Base-by-base conservation (phyloP, 2,329 filamentous ascomycete species). In the Claviceps arundinis region DNA sequence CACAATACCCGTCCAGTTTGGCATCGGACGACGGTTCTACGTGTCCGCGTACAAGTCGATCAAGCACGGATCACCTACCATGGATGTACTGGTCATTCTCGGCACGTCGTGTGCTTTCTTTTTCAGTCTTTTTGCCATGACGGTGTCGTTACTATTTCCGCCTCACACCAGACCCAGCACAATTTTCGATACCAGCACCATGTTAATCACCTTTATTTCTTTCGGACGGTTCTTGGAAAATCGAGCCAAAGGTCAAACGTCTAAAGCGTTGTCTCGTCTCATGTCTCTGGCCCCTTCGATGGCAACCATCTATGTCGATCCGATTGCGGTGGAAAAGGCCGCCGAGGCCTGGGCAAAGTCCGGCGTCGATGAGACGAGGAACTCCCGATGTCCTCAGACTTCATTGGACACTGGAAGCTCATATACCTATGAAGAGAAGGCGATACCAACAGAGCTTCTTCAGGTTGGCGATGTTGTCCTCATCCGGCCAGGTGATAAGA, bases 201-300 rank as follows among this genome's bases (percentile, higher is more conserved):
- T 97, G 93, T 76, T 98, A 50, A 90, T 98, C 66, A 95, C 89
- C 0, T 97, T 98, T 65, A 89, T 96, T 66, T 89, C 86, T 1
- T 71, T 98, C 2, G 89, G 93, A 4, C 84, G 93, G 38, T 98
- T 86, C 71, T 71, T 98, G 17, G 93, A 98, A 69, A 98, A 97
- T 64, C 76, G 84, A 17, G 93, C 93, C 50, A 98, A 97, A 71
- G 93, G 93, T 0, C 88, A 97, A 69, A 98, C 93, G 0, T 96
- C 90, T 5, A 93, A 88, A 64, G 93, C 93, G 0, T 77, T 98
- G 2, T 97, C 91, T 7, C 80, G 84, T 24, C 80, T 98, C 37
- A 98, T 98, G 93, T 96, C 89, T 16, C 75, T 98, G 47, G 88
- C 93, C 26, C 93, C 93, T 1, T 95, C 90, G 1, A 97, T 95